A percentile compares a stretch with the other conserved stretches of the same genome.
Conservation (phyloP, 768 basidiomycete species). For the Rhodocollybia butyracea region DNA sequence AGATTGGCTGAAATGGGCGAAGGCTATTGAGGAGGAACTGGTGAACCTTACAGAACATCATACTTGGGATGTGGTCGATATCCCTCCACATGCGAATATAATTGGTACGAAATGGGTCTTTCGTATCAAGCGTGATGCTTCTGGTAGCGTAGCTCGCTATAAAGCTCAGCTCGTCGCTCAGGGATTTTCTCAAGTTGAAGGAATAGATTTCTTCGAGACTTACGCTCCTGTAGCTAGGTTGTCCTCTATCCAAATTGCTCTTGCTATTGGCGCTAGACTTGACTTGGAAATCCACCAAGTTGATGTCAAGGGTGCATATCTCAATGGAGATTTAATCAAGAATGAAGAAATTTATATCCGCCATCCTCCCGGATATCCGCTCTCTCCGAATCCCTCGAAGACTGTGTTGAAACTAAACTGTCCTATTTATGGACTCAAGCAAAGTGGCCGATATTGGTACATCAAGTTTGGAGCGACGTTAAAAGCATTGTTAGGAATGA, state of each 20-base stretch:
- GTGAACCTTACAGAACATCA: slow-evolving; percentile 7
- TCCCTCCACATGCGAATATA: slow-evolving; percentile 25
- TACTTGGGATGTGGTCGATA: slow-evolving; percentile 27
- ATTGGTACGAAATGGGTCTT: slow-evolving; percentile 42
- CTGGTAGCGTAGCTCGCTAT: slow-evolving; percentile 30
- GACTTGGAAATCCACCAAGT: slow-evolving; percentile 25
- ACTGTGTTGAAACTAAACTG: no score
- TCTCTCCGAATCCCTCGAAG: no score
- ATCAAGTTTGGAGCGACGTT: no score
- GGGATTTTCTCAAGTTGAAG: slow-evolving; percentile 35
- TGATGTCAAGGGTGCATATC: slow-evolving; percentile 30
- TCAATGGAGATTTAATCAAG: slow-evolving; percentile 26
- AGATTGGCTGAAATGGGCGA: slow-evolving; percentile 20
- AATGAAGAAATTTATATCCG: slow-evolving; percentile 16
- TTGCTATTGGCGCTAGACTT: slow-evolving; percentile 24
- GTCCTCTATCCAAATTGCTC: slow-evolving; percentile 15
- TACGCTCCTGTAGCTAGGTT: slow-evolving; percentile 27
- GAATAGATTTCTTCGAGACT: slow-evolving; percentile 38
- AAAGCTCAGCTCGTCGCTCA: slow-evolving; percentile 42
- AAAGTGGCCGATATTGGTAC: no score
- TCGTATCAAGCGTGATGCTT: slow-evolving; percentile 32
- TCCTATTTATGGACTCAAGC: no score
- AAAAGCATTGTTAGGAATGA: no score
- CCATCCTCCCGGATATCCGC: slow-evolving; percentile 9
- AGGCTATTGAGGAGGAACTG: slow-evolving; percentile 18